A percentile compares a stretch with the other conserved stretches of the same genome.
These are phyloP conservation scores for Silene conica DNA, from an alignment of 148 eudicot species.

Conservation along the genomic window DNA sequence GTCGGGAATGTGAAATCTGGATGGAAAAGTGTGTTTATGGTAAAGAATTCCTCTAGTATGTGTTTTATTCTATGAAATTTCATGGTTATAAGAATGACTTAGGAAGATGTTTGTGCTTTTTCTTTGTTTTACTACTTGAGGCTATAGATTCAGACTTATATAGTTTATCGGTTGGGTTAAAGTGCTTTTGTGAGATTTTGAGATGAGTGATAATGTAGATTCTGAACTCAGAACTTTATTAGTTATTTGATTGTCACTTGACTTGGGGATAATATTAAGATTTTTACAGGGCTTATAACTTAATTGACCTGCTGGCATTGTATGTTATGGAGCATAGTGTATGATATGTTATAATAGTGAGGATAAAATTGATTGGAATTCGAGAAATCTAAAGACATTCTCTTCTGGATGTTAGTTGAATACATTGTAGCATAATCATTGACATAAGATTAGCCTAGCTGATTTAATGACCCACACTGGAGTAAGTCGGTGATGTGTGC, in stretches of 20 bases:
- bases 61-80: background rate
- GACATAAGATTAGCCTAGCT: background rate
- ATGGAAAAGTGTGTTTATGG: conserved; percentile 98
- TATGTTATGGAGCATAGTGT: background rate
- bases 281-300: background rate
- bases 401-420: background rate
- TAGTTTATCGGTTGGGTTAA: background rate
- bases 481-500: background rate
- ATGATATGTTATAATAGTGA: background rate
- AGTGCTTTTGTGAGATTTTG: background rate
- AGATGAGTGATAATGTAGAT: background rate
- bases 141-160: background rate
- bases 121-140: background rate
- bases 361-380: background rate
- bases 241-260: background rate
- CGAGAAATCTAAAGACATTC: background rate
- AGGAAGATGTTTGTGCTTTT: background rate
- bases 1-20: conserved; percentile 96
- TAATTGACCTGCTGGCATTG: background rate
- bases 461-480: conserved; percentile 1
- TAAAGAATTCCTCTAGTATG: conserved; percentile 23
- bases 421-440: background rate
- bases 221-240: background rate
- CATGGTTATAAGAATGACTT: background rate
- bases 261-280: background rate